Conservation (phyloP, 2,329 filamentous ascomycete genomes). For the Proliferodiscus dingleyae region DNA sequence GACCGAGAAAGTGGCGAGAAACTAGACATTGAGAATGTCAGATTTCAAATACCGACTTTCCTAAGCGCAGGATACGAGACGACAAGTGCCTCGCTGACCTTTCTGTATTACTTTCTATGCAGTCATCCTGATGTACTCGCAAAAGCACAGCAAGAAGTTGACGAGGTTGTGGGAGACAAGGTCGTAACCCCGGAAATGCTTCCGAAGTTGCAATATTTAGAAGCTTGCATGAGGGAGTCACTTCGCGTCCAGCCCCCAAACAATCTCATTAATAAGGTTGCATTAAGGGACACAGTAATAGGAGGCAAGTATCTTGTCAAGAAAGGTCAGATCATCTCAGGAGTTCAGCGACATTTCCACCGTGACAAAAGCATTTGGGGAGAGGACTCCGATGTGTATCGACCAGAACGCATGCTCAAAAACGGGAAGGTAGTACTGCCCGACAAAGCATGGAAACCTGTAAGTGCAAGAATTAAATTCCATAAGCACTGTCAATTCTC, state of each 20-base stretch:
- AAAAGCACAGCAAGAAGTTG: conserved; percentile 47
- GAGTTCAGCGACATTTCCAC: conserved; percentile 51
- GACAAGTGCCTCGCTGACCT: conserved; percentile 48
- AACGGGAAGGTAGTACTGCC: conserved; percentile 61
- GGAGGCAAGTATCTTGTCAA: conserved; percentile 15
- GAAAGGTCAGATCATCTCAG: conserved; percentile 44
- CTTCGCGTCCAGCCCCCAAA: conserved; percentile 42
- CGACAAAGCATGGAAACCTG: conserved; percentile 62
- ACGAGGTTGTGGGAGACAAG: conserved; percentile 41
- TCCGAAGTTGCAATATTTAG: conserved; percentile 55
- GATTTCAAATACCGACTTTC: conserved; percentile 66
- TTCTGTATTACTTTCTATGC: conserved; percentile 44
- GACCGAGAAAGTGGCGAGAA: conserved; percentile 61
- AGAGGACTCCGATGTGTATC: conserved; percentile 58
- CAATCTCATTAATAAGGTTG: conserved; percentile 43
- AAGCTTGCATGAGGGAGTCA: conserved; percentile 61
- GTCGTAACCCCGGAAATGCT: conserved; percentile 42
- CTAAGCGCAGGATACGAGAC: conserved; percentile 67
- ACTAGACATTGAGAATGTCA: conserved; percentile 56
- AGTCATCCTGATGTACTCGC: conserved; percentile 42
- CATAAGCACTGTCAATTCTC: too few relatives aligned
- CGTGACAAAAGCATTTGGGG: conserved; percentile 61
- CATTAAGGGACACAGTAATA: background rate
- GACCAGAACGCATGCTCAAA: conserved; percentile 67
- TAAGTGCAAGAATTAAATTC: too few relatives aligned